Percentiles rank a stretch among this genome's conserved stretches.
Evolutionary conservation across 108 stramenopile genomes (phyloP).

Genomic region (Fragilariopsis cylindrus): DNA sequence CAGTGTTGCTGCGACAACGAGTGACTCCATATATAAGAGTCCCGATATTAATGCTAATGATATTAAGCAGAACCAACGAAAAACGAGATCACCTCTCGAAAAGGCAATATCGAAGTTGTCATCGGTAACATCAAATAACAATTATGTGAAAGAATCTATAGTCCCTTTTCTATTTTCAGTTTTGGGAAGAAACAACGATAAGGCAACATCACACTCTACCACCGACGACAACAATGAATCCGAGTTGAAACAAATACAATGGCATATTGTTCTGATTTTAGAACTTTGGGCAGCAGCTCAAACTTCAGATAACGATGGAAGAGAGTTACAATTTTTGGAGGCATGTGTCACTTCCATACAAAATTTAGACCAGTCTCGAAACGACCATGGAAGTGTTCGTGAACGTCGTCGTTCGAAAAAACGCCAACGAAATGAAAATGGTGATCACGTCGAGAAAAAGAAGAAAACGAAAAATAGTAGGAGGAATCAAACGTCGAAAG

Average conservation of each 20-base stretch:
- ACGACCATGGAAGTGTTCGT: not conserved
- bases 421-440: not conserved
- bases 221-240: not conserved
- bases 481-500: not conserved
- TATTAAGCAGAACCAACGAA: not conserved
- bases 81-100: not conserved
- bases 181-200: not conserved
- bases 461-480: no score
- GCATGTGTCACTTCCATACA: not conserved
- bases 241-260: conserved; percentile 19
- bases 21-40: not conserved
- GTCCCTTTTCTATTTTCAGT: not conserved
- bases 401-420: no score
- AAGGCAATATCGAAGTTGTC: not conserved
- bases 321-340: not conserved
- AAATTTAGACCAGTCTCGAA: not conserved
- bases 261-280: conserved; percentile 19
- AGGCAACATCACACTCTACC: not conserved
- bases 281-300: conserved; percentile 10
- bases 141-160: not conserved
- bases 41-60: not conserved
- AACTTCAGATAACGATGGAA: not conserved
- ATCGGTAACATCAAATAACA: not conserved
- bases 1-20: not conserved
- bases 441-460: not conserved